Base-by-base conservation (phyloP, 2,329 filamentous ascomycete species). In the Emydomyces testavorans region DNA sequence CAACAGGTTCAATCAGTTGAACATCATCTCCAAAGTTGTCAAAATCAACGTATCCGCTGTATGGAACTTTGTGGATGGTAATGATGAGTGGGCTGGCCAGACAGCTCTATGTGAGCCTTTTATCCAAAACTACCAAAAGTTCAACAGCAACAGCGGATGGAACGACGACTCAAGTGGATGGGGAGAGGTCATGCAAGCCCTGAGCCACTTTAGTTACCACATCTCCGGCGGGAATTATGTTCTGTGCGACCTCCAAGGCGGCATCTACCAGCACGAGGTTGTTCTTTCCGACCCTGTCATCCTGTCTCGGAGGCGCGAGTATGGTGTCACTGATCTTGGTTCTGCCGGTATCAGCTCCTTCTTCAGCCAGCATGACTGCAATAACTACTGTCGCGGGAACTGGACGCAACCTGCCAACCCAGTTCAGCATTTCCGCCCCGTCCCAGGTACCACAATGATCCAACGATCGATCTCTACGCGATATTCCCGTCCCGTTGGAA, bases 91-190 rank as follows among this genome's bases (percentile, higher is more conserved):
- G 46, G 29, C 26, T 0, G 63, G 61, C 7, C 50, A 57, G 21
- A 60, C 53, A 18, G 0, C 1, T 3, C 58, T 71, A 1, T 32
- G 51, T 20, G 66, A 70, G 53, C 66, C 67, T 1, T 67, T 67
- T 53, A 69, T 70, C 43, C 49, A 62, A 13, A 65, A 68, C 52
- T 70, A 68, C 53, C 55, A 66, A 50, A 70, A 69, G 56, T 70
- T 68, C 58, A 71, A 70, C 56, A 71, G 66, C 60, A 70, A 70
- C 52, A 61, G 54, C 1, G 67, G 67, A 34, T 71, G 67, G 67
- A 56, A 20, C 31, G 55, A 65, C 48, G 52, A 56, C 5, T 51
- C 51, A 0, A 48, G 38, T n/a, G 32, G 39, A 2, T 68, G 66
- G 65, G 57, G 59, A 2, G 51, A 63, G 20, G 62, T 54, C 2